Evolutionary conservation across 164 flowering plant genomes (phyloP), one percentile per base, ranked within the genome.

Genomic region (Tetrastigma voinierianum): DNA sequence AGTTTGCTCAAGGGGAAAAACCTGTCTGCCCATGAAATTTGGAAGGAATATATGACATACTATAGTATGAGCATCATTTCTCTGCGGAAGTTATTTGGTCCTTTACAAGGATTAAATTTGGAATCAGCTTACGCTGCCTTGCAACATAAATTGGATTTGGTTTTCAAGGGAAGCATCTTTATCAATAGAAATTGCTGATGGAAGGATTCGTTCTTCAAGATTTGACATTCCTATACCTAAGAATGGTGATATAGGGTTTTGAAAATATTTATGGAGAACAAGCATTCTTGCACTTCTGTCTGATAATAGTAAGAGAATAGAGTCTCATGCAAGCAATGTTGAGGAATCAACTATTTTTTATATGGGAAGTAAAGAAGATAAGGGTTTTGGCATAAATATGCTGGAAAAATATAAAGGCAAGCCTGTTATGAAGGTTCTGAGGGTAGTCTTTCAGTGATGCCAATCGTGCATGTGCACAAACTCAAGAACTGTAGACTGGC

Each of bases 221-320:
- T 65, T 88, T 67, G 90, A 89, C 72, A 83, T 90, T 62, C 94
- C 96, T 47, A 78, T 90, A 46, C 96, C 90, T 64, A 72, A 70
- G 23, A 71, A 62, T 14, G 64, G 16, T 67, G 65, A 65, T 19
- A 43, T 70, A 25, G 55, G 44, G 40, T 46, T 70, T 46, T 70
- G 48, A 52, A 61, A 52, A 65, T 20, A 21, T 51, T 32, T 66
- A 40, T 65, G 49, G 65, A 59, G 46, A 61, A 59, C 74, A 70
- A 70, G 55, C 21, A 25, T 43, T 44, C 61, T 25, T 21, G 53
- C 25, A 70, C 74, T 51, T 55, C 43, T 21, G 14, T 51, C 1
- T 57, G n/a, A n/a, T n/a, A n/a, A 63, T 68, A 46, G 55, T 64
- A 46, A 58, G 25, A 49, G 60, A 19, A 25, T 55, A 49, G 68